Conservation (phyloP, 2,329 filamentous ascomycete species). For the Tothia fuscella region DNA sequence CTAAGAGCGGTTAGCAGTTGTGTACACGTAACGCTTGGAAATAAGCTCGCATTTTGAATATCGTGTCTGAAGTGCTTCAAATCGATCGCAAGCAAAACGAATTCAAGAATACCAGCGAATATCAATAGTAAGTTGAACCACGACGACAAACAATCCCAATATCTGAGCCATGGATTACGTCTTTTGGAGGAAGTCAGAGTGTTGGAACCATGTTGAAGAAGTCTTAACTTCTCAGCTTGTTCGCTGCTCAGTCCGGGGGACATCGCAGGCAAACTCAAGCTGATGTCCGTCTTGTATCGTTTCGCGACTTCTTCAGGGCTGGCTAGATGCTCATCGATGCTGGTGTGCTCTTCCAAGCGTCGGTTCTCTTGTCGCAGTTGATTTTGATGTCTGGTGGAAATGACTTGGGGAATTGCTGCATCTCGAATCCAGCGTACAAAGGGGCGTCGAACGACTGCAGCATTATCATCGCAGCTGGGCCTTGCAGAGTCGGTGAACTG, state of each 20-base stretch:
- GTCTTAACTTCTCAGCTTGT: neutral
- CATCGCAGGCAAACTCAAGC: neutral
- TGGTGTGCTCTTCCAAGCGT: neutral
- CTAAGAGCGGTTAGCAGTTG: slow-evolving; percentile 33
- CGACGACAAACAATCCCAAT: neutral
- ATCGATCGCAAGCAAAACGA: slow-evolving; percentile 3
- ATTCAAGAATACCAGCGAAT: slow-evolving; percentile 3
- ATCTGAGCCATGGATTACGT: slow-evolving; percentile 1
- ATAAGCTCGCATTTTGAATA: neutral
- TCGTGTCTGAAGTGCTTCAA: neutral
- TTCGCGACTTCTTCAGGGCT: slow-evolving; percentile 5
- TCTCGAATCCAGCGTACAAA: neutral
- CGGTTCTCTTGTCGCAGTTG: slow-evolving; percentile 3
- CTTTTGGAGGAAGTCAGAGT: neutral
- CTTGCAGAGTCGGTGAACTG: neutral
- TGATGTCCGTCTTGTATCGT: slow-evolving; percentile 2
- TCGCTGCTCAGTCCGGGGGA: neutral
- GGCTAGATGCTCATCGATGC: slow-evolving; percentile 3
- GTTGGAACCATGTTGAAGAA: slow-evolving; percentile 1
- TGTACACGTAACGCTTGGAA: neutral
- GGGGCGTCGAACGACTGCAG: neutral
- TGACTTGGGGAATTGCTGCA: neutral
- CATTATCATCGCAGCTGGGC: neutral
- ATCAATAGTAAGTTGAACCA: slow-evolving; percentile 3
- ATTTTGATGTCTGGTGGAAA: neutral